phyloP scores from a whole-genome alignment of 2,329 filamentous ascomycete genomes.

The Ceratocystiopsis sp. region DNA sequence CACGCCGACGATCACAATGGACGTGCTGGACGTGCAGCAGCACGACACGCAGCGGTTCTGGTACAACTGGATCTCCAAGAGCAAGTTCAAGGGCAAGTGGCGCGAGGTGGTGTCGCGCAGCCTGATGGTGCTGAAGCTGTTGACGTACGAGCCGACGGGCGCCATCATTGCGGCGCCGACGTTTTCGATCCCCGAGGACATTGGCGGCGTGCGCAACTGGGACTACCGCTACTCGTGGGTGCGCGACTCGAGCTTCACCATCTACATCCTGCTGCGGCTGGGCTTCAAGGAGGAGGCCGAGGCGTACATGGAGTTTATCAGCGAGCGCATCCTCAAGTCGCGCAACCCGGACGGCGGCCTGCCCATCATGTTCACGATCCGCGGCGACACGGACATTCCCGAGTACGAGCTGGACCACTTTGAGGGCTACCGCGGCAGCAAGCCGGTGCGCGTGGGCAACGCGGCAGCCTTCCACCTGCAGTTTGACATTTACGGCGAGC shows the following conservation, averaged over 20 bases:
- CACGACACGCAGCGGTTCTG: slow-evolving; percentile 55
- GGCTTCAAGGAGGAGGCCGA: slow-evolving; percentile 62
- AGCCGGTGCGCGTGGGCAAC: slow-evolving; percentile 60
- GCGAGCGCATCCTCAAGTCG: slow-evolving; percentile 47
- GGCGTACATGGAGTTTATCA: slow-evolving; percentile 65
- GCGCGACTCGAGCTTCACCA: slow-evolving; percentile 59
- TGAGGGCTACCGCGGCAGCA: slow-evolving; percentile 54
- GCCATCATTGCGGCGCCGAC: slow-evolving; percentile 63
- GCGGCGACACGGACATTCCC: slow-evolving; percentile 57
- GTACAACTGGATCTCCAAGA: slow-evolving; percentile 56
- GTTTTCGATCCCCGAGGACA: slow-evolving; percentile 59
- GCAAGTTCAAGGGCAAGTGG: slow-evolving; percentile 55
- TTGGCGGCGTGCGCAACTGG: slow-evolving; percentile 50
- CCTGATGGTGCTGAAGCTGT: slow-evolving; percentile 56
- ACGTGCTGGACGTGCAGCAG: slow-evolving; percentile 44
- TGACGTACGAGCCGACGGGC: slow-evolving; percentile 64
- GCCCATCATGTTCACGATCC: slow-evolving; percentile 70
- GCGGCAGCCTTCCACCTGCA: slow-evolving; percentile 61
- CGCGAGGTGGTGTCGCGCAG: slow-evolving; percentile 54
- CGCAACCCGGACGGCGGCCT: slow-evolving; percentile 42
- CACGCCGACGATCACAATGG: slow-evolving; percentile 38
- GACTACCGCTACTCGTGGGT: slow-evolving; percentile 69
- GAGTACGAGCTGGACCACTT: slow-evolving; percentile 53
- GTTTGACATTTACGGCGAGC: slow-evolving; percentile 64
- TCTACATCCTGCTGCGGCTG: slow-evolving; percentile 60